phyloP scores from a whole-genome alignment of 2,329 filamentous ascomycete species.

The Aspergillus floridensis region DNA sequence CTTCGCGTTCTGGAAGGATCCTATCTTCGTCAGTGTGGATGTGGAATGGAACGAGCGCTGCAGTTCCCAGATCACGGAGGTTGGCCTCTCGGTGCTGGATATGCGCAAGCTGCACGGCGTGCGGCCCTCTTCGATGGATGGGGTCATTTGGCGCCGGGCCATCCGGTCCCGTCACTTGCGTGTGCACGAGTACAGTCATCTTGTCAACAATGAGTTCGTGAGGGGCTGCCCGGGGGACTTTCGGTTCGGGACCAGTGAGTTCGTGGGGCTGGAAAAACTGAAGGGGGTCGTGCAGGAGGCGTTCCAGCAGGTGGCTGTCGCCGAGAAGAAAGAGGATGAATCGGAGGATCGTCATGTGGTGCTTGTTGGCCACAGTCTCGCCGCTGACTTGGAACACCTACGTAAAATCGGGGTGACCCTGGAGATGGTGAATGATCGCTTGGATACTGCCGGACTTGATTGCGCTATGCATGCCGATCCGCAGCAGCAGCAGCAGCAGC shows the following conservation, averaged over 20 bases:
- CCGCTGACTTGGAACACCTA: slow-evolving; percentile 68
- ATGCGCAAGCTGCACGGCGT: slow-evolving; percentile 57
- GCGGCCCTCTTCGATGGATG: slow-evolving; percentile 60
- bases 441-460: slow-evolving; percentile 74
- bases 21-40: slow-evolving; percentile 76
- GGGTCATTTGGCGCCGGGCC: slow-evolving; percentile 61
- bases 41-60: slow-evolving; percentile 74
- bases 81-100: slow-evolving; percentile 81
- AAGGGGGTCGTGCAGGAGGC: slow-evolving; percentile 50
- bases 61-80: slow-evolving; percentile 70
- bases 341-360: slow-evolving; percentile 58
- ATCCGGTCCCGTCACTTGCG: slow-evolving; percentile 75
- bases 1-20: slow-evolving; percentile 51
- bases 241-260: slow-evolving; percentile 63
- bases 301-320: slow-evolving; percentile 45
- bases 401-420: slow-evolving; percentile 56
- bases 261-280: slow-evolving; percentile 48
- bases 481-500: slow-evolving; percentile 54
- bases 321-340: neutral
- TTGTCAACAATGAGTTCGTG: slow-evolving; percentile 68
- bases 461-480: slow-evolving; percentile 42
- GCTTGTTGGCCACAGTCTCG: slow-evolving; percentile 74
- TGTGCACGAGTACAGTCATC: slow-evolving; percentile 64
- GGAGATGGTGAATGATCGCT: slow-evolving; percentile 56
- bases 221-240: slow-evolving; percentile 74